A percentile compares a stretch with the other conserved stretches of the same genome.
These are phyloP conservation scores for Porcisia hertigi DNA, from an alignment of 208 protist genomes.

Conservation along the genomic window DNA sequence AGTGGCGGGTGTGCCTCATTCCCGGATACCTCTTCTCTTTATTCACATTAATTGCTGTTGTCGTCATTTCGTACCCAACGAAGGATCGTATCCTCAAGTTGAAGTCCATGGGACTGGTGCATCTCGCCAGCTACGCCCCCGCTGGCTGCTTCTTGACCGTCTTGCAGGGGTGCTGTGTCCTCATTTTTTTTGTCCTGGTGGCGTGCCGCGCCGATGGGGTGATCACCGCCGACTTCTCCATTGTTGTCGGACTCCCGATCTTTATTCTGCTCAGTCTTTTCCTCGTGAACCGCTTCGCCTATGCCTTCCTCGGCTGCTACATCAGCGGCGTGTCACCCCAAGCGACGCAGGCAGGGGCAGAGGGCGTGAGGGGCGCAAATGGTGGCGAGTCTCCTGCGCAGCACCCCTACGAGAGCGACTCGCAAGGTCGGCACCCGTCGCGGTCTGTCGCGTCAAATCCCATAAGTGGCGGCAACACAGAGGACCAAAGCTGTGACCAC, in stretches of 20 bases:
- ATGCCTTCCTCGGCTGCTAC: constrained; percentile 15
- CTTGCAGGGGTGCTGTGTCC: constrained; percentile 30
- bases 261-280: constrained; percentile 39
- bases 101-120: constrained; percentile 24
- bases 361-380: constrained; percentile 11
- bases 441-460: constrained; percentile 7
- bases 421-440: constrained; percentile 1
- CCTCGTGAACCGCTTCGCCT: constrained; percentile 34
- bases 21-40: constrained; percentile 61
- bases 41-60: constrained; percentile 31
- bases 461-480: constrained; percentile 2
- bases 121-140: constrained; percentile 33
- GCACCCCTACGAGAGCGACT: neutral
- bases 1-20: constrained; percentile 70
- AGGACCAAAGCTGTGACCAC: neutral
- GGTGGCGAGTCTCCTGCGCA: constrained; percentile 10
- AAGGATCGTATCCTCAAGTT: constrained; percentile 7
- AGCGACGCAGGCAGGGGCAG: constrained; percentile 10
- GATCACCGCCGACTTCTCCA: constrained; percentile 72
- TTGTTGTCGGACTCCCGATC: constrained; percentile 60
- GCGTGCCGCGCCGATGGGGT: constrained; percentile 66
- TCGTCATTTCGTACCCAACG: constrained; percentile 28
- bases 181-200: constrained; percentile 60
- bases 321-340: constrained; percentile 24
- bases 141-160: constrained; percentile 42